A percentile compares a stretch with the other conserved stretches of the same genome.
Evolutionary conservation across 345 rosid genomes (phyloP).

Genomic region (Acer yangbiense): DNA sequence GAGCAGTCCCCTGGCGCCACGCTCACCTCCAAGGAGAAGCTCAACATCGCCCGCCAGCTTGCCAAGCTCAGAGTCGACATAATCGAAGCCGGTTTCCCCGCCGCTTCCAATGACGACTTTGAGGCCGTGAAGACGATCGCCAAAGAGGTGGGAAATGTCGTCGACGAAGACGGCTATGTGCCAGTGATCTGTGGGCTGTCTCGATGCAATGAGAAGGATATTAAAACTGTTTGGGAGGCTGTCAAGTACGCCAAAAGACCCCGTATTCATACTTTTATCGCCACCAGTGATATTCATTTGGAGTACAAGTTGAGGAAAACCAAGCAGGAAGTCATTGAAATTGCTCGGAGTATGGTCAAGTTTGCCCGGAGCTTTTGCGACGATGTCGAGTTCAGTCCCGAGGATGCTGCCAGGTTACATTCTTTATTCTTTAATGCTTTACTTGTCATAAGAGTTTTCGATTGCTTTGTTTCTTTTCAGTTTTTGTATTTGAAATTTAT

Average conservation of each 20-base stretch:
- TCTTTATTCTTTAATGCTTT: not conserved
- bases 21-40: slow-evolving; percentile 83
- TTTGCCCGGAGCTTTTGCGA: slow-evolving; percentile 79
- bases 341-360: slow-evolving; percentile 72
- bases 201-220: slow-evolving; percentile 81
- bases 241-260: slow-evolving; percentile 80
- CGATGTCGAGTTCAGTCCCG: slow-evolving; percentile 93
- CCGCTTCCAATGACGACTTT: slow-evolving; percentile 90
- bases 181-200: slow-evolving; percentile 96
- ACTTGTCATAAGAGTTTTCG: not conserved
- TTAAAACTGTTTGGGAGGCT: slow-evolving; percentile 85
- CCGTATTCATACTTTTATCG: slow-evolving; percentile 84
- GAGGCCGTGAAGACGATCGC: slow-evolving; percentile 82
- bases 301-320: slow-evolving; percentile 78
- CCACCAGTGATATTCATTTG: slow-evolving; percentile 86
- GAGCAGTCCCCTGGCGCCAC: slow-evolving; percentile 99
- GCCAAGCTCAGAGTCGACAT: slow-evolving; percentile 88
- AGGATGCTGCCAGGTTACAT: slow-evolving; percentile 86
- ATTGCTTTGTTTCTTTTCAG: not conserved
- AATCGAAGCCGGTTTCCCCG: slow-evolving; percentile 93
- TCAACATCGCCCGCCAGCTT: slow-evolving; percentile 85
- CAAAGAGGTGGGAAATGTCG: slow-evolving; percentile 67
- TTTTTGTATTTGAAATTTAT: too few relatives aligned
- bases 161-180: slow-evolving; percentile 62
- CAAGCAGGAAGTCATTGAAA: slow-evolving; percentile 67